These are phyloP conservation scores for Epicoccum sorghinum DNA, from an alignment of 2,329 filamentous ascomycete genomes.

Conservation along the genomic window DNA sequence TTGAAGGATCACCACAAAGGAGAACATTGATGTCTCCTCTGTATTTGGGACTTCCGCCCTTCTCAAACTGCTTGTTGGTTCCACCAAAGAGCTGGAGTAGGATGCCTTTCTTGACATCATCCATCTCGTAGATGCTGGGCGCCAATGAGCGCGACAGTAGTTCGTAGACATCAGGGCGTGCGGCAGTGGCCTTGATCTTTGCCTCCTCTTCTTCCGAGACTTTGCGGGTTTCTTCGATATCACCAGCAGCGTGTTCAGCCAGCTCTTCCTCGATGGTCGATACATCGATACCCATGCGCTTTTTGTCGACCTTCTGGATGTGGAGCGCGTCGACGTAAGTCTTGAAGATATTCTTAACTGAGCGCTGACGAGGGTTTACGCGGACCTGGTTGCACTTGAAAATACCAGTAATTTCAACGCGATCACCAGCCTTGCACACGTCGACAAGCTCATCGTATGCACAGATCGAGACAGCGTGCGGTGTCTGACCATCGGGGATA, in stretches of 20 bases:
- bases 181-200: conserved; percentile 81
- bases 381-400: conserved; percentile 94
- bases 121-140: conserved; percentile 95
- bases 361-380: conserved; percentile 89
- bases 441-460: conserved; percentile 97
- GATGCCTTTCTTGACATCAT: conserved; percentile 98
- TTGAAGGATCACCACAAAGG: conserved; percentile 95
- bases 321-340: conserved; percentile 96
- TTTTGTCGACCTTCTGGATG: conserved; percentile 95
- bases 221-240: conserved; percentile 82
- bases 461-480: conserved; percentile 94
- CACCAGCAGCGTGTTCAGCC: conserved; percentile 72
- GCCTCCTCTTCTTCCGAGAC: conserved; percentile 85
- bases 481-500: conserved; percentile 93
- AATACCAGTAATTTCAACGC: conserved; percentile 93
- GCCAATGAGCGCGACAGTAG: conserved; percentile 88
- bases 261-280: conserved; percentile 87
- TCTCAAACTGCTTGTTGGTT: conserved; percentile 97
- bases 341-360: conserved; percentile 95
- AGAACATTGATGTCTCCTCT: conserved; percentile 97
- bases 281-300: conserved; percentile 86
- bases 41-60: conserved; percentile 93
- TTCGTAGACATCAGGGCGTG: conserved; percentile 88
- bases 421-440: conserved; percentile 96
- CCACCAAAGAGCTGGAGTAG: conserved; percentile 95